Base-by-base conservation (phyloP, 805 yeast genomes). In the Kazachstania psychrophila region DNA sequence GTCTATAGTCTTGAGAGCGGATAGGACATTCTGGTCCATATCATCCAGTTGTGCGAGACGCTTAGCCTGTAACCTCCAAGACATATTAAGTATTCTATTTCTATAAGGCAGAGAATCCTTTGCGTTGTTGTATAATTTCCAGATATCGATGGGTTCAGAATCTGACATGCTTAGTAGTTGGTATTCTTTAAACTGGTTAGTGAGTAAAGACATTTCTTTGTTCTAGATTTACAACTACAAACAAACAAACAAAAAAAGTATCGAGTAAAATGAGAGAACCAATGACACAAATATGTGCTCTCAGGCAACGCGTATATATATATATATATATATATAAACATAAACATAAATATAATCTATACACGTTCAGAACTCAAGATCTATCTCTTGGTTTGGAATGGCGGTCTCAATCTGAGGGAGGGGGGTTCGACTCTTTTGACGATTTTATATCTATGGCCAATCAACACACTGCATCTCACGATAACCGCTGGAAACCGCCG, bases 91-190 rank as follows among this genome's bases (percentile, higher is more conserved):
- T 77, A 87, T 80, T 34, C 96, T 65, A 19, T 75, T 70, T 38
- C 73, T 71, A 55, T 83, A 77, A 1, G 95, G 94, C 28, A 87
- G 61, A 10, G 79, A 68, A 9, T 83, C 77, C 45, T 74, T 75
- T 12, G 94, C 94, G 45, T 72, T 73, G 35, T 79, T 68, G 59
- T 87, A 87, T 79, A 87, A 72, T 51, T 76, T 76, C 95, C 95
- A 87, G 16, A 85, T 34, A 23, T 35, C 26, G 3, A 33, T 23
- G 11, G 29, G 11, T 5, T 28, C 28, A 13, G n/a, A n/a, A 14
- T 14, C 9, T 14, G 30, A 15, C 11, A 8, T 27, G 14, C 15
- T 16, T 5, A 27, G n/a, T n/a, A 16, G 14, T 19, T 17, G 23
- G 9, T n/a, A 12, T 17, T 28, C 31, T 28, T 28, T 28, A 19